These are phyloP conservation scores for Aureobasidium sp. DNA, from an alignment of 2,329 filamentous ascomycete genomes.

Conservation along the genomic window DNA sequence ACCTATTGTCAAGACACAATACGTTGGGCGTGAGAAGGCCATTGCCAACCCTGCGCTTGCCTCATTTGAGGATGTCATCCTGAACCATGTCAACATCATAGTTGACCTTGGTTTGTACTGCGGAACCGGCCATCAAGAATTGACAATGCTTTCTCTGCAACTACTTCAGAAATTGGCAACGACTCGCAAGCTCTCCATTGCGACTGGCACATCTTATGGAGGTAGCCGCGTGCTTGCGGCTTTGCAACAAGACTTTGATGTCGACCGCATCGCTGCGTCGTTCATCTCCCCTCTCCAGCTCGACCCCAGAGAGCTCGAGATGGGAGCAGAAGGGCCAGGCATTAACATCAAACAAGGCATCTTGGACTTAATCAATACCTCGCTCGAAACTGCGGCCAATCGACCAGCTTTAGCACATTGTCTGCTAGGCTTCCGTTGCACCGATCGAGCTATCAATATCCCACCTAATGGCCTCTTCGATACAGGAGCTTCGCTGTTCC, in stretches of 20 bases:
- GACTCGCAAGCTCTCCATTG: constrained; percentile 64
- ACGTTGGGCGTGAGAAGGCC: constrained; percentile 48
- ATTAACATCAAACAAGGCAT: constrained; percentile 75
- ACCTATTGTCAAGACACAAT: constrained; percentile 63
- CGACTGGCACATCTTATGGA: constrained; percentile 40
- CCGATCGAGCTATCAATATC: constrained; percentile 60
- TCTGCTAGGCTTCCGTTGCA: constrained; percentile 77
- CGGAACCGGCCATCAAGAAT: constrained; percentile 69
- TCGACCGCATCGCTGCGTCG: constrained; percentile 68
- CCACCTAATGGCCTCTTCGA: constrained; percentile 63
- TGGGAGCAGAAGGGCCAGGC: constrained; percentile 58
- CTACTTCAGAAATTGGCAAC: constrained; percentile 80
- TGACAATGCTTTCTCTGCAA: constrained; percentile 72
- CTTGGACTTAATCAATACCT: constrained; percentile 76
- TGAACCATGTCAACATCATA: constrained; percentile 70
- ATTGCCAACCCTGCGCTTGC: constrained; percentile 69
- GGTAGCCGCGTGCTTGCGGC: constrained; percentile 62
- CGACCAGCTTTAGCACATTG: constrained; percentile 84
- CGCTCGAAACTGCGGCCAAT: constrained; percentile 64
- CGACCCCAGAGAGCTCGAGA: constrained; percentile 62
- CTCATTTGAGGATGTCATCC: constrained; percentile 86
- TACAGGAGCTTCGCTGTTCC: constrained; percentile 68
- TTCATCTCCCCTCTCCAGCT: constrained; percentile 60
- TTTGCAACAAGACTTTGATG: constrained; percentile 72
- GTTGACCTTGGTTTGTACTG: constrained; percentile 81